Percentiles rank a stretch among this genome's conserved stretches.
Conservation (phyloP, 2,329 filamentous ascomycete genomes). For the Calonectria multiphialidica region DNA sequence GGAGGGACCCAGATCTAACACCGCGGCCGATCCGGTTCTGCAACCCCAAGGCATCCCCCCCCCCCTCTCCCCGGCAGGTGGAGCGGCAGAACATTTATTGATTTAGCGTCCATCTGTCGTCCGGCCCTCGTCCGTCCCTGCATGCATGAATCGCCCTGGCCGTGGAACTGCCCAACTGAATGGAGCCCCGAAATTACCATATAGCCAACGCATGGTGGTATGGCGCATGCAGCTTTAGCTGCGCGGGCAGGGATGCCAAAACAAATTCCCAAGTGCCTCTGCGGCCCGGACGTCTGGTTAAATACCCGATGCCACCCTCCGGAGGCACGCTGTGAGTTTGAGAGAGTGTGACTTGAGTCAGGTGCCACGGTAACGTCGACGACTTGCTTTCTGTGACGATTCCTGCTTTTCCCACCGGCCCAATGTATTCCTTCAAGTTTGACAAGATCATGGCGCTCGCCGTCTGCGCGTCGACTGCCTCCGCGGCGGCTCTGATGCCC, state of each 20-base stretch:
- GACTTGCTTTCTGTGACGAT: not conserved
- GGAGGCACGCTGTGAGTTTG: not conserved
- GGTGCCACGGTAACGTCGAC: not conserved
- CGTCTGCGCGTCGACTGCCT: conserved; percentile 41
- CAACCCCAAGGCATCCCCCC: not conserved
- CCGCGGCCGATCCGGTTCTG: not conserved
- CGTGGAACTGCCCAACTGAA: not conserved
- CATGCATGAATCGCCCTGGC: not conserved
- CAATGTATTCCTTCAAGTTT: conserved; percentile 34
- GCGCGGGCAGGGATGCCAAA: not conserved
- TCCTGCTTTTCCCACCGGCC: not conserved
- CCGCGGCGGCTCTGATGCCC: conserved; percentile 27
- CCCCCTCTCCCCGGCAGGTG: not conserved
- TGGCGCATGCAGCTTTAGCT: not conserved
- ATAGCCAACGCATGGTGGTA: not conserved
- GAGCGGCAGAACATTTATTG: not conserved
- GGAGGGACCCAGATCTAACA: not conserved
- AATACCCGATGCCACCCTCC: not conserved
- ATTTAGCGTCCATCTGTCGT: not conserved
- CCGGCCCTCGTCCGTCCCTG: not conserved
- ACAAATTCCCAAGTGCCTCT: not conserved
- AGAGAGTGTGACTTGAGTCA: not conserved
- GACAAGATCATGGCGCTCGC: conserved; percentile 43
- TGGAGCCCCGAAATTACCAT: not conserved
- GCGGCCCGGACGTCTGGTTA: conserved; percentile 3